phyloP scores from a whole-genome alignment of 2,329 filamentous ascomycete species.

The Colletotrichum sp. region DNA sequence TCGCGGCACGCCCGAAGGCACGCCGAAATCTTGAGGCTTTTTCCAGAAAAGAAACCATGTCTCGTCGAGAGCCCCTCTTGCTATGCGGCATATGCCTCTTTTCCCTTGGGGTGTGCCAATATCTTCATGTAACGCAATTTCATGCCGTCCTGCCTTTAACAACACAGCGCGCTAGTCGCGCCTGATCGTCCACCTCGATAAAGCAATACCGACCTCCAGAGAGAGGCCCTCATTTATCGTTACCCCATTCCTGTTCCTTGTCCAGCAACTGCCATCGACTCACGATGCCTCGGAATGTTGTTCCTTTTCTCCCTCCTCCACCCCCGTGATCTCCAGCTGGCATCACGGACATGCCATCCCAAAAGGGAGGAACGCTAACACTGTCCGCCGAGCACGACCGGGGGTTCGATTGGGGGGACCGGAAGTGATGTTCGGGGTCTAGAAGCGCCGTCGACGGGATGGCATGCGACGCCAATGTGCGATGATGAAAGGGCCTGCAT shows the following conservation, averaged over 20 bases:
- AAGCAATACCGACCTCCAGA: not conserved
- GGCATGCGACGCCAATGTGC: conserved; percentile 14
- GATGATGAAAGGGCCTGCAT: conserved; percentile 6
- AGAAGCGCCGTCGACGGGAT: conserved; percentile 8
- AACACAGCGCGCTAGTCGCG: not conserved
- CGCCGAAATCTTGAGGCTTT: not conserved
- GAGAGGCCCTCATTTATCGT: not conserved
- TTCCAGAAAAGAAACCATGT: not conserved
- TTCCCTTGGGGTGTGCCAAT: not conserved
- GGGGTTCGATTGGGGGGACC: not conserved
- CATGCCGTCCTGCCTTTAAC: not conserved
- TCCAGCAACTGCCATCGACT: not conserved
- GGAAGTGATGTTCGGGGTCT: conserved; percentile 3
- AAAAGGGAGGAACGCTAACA: conserved; percentile 13
- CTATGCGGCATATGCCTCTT: not conserved
- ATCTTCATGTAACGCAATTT: not conserved
- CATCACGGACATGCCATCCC: conserved; percentile 2
- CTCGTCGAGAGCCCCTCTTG: not conserved
- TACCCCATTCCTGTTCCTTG: not conserved
- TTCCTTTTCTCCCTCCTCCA: not conserved
- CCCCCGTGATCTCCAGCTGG: not conserved
- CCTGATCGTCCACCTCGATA: not conserved
- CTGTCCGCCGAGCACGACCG: not conserved
- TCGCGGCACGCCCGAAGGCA: not conserved
- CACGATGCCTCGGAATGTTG: not conserved